Percentiles rank a stretch among this genome's conserved stretches.
Evolutionary conservation across 352 stramenopile genomes (phyloP).

Genomic region (Halophytophthora polymorphica): DNA sequence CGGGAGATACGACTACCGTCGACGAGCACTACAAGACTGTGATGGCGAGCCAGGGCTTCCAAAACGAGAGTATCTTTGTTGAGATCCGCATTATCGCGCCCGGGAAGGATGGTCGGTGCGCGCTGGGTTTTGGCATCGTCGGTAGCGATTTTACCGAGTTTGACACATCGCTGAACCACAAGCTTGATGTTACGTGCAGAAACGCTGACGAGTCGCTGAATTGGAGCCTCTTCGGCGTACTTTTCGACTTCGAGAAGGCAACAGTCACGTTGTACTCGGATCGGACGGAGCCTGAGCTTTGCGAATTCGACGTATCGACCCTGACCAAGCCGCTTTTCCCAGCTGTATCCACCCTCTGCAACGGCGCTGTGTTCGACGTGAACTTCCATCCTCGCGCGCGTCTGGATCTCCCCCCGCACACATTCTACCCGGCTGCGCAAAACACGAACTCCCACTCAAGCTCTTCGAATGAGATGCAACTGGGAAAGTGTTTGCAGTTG

Average conservation of each 20-base stretch:
- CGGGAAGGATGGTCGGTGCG: slow-evolving; percentile 40
- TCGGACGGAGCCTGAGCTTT: slow-evolving; percentile 36
- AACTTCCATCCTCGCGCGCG: slow-evolving; percentile 66
- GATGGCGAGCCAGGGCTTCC: slow-evolving; percentile 47
- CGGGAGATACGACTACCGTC: slow-evolving; percentile 43
- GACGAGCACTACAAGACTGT: slow-evolving; percentile 59
- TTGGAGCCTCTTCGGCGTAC: slow-evolving; percentile 52
- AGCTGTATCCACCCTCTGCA: slow-evolving; percentile 65
- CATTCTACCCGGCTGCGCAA: slow-evolving; percentile 34
- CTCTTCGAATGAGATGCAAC: slow-evolving; percentile 58
- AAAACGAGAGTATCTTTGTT: slow-evolving; percentile 47
- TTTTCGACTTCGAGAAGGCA: slow-evolving; percentile 75
- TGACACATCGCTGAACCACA: slow-evolving; percentile 14
- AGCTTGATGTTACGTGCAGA: slow-evolving; percentile 36
- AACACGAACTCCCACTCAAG: slow-evolving; percentile 40
- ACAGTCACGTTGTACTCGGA: slow-evolving; percentile 55
- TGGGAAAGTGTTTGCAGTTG: slow-evolving; percentile 70
- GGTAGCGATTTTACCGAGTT: slow-evolving; percentile 29
- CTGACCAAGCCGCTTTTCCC: slow-evolving; percentile 47
- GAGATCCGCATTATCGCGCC: slow-evolving; percentile 55
- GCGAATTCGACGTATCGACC: slow-evolving; percentile 25
- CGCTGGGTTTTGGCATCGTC: slow-evolving; percentile 60
- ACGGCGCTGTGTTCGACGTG: slow-evolving; percentile 55
- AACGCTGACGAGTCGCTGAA: slow-evolving; percentile 33
- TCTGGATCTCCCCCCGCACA: slow-evolving; percentile 42